Conservation (phyloP, 2,329 filamentous ascomycete species). For the Penicillium sp. region DNA sequence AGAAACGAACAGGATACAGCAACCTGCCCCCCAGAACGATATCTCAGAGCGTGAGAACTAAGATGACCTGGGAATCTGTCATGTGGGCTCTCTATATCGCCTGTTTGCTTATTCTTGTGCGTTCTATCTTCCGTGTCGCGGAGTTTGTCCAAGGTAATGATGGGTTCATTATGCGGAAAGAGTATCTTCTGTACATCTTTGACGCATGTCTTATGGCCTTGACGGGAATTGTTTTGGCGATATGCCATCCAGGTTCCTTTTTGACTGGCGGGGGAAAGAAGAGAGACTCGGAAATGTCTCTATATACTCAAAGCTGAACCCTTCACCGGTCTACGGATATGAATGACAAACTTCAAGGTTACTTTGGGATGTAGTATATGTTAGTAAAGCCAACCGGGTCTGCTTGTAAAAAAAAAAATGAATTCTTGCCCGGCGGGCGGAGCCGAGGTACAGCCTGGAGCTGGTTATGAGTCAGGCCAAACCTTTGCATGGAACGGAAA, state of each 20-base stretch:
- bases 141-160: conserved; percentile 35
- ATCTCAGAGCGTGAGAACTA: background rate
- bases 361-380: no score
- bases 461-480: background rate
- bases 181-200: conserved; percentile 36
- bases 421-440: background rate
- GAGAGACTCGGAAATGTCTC: conserved; percentile 1
- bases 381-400: no score
- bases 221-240: conserved; percentile 6
- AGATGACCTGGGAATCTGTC: conserved; percentile 15
- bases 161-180: conserved; percentile 32
- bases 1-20: background rate
- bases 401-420: background rate
- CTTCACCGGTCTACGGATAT: background rate
- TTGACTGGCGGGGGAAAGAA: background rate
- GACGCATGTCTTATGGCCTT: conserved; percentile 34
- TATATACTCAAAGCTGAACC: background rate
- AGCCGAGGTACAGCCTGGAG: background rate
- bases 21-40: background rate
- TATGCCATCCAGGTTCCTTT: conserved; percentile 10
- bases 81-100: conserved; percentile 26
- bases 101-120: conserved; percentile 31
- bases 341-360: no score
- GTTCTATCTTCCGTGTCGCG: conserved; percentile 35
- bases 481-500: background rate